phyloP scores from a whole-genome alignment of 108 stramenopile species.

The Skeletonema menzelii region DNA sequence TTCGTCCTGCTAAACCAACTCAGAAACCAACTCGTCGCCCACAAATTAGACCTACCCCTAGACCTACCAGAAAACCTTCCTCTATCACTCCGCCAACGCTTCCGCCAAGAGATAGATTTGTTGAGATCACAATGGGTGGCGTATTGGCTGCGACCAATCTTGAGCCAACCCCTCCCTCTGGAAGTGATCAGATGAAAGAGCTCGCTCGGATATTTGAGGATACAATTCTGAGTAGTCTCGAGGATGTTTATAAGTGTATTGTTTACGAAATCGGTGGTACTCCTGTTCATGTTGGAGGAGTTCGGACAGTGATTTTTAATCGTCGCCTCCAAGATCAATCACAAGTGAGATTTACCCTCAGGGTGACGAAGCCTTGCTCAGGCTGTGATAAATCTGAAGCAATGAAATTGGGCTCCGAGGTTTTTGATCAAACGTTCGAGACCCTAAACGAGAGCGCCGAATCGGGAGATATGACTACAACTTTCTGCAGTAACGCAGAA shows the following conservation, averaged over 20 bases:
- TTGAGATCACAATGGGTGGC: conserved; percentile 37
- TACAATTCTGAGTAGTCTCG: conserved; percentile 19
- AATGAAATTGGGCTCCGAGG: conserved; percentile 20
- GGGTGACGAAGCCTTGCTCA: conserved; percentile 20
- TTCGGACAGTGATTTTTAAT: not conserved
- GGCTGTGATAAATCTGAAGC: conserved; percentile 26
- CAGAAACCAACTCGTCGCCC: not conserved
- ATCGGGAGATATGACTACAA: conserved; percentile 16
- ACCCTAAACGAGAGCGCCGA: conserved; percentile 21
- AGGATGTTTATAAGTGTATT: conserved; percentile 13
- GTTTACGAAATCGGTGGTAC: conserved; percentile 28
- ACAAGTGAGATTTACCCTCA: conserved; percentile 14
- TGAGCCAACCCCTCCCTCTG: not conserved
- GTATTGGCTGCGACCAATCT: conserved; percentile 10
- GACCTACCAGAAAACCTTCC: not conserved
- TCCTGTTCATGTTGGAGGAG: conserved; percentile 9
- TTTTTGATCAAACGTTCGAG: conserved; percentile 28
- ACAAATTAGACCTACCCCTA: not conserved
- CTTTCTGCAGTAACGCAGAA: conserved; percentile 33
- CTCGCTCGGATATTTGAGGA: conserved; percentile 17
- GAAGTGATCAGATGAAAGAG: conserved; percentile 3
- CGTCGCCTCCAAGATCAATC: conserved; percentile 15
- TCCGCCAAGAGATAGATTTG: not conserved
- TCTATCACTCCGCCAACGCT: not conserved
- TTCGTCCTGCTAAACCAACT: not conserved